Evolutionary conservation across 1,284 basidiomycete genomes (phyloP), one percentile per base, ranked within the genome.

Genomic region (Cystobasidium slooffiae): DNA sequence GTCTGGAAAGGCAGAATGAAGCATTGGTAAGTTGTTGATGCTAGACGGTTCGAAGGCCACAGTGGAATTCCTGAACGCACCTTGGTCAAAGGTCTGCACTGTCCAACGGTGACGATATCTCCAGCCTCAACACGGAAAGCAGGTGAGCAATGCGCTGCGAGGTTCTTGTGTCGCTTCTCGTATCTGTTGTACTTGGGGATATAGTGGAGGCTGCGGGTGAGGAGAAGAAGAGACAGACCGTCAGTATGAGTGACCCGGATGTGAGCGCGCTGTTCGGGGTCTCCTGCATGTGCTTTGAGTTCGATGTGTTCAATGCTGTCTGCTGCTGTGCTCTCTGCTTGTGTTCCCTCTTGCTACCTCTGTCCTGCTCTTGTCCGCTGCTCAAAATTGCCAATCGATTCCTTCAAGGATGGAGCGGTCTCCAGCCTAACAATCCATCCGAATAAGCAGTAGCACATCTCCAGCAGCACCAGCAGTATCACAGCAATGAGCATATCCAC

Each of bases 51-150:
- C 24, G 37, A 7, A 18, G 18, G 2, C 14, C 14, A 14, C 5
- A 24, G 39, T 22, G 20, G 7, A 20, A 20, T 16, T 9, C 1
- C 1, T 16, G 55, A 18, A 31, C 41, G 22, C 53, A 65, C 74
- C 87, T 99, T 99, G 79, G 96, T 99, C 82, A 99, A 86, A 81
- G 97, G 97, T 83, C 97, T 92, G 88, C 97, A 99, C 89, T 99
- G 97, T 74, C 95, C 96, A 80, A 98, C 94, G 81, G 95, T 98
- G 80, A 99, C 96, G 78, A 87, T 86, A 84, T 99, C 97, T 20
- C 76, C 68, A 44, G 83, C 80, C 76, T 83, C 81, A 65, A 84
- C 83, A 88, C 97, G 97, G 93, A 99, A 99, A 75, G 95, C 94
- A 73, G 97, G 97, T 67, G 95, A 98, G 82, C 93, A 89, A 85